A percentile compares a stretch with the other conserved stretches of the same genome.
These are phyloP conservation scores for Dichotomocladium elegans DNA, from an alignment of 371 early-diverging fungal species.

Conservation along the genomic window DNA sequence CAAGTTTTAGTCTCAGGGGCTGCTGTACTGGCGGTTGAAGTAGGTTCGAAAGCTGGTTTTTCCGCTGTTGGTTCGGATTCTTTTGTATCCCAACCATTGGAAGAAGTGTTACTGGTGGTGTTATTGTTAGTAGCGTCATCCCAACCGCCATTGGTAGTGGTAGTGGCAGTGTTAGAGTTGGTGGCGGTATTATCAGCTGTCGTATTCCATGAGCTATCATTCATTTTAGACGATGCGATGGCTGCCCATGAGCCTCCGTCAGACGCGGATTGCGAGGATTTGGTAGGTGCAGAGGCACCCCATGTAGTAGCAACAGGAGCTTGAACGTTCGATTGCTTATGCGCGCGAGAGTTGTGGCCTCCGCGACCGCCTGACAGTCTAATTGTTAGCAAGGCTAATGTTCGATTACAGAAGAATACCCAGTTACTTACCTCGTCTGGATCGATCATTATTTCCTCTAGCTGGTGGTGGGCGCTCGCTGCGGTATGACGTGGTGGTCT, in stretches of 20 bases:
- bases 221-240: conserved; percentile 25
- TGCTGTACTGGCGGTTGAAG: neutral
- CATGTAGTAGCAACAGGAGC: conserved; percentile 14
- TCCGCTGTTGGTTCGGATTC: conserved; percentile 7
- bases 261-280: conserved; percentile 9
- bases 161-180: too few relatives aligned
- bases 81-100: conserved; percentile 5
- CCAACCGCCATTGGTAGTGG: conserved; percentile 13
- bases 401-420: neutral
- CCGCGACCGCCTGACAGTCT: conserved; percentile 43
- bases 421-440: conserved; percentile 19
- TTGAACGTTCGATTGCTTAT: conserved; percentile 9
- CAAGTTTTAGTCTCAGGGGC: conserved; percentile 54
- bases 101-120: neutral
- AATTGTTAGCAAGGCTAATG: conserved; percentile 5
- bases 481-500: conserved; percentile 6
- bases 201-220: conserved; percentile 17
- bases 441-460: conserved; percentile 10
- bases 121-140: conserved; percentile 1
- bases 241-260: conserved; percentile 37
- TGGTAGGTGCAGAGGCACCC: conserved; percentile 10
- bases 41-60: conserved; percentile 12
- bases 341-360: conserved; percentile 31
- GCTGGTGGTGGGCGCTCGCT: conserved; percentile 8
- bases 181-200: too few relatives aligned